Evolutionary conservation across 495 filamentous ascomycete genomes (phyloP).

Genomic region (Tuber microsphaerosporum): DNA sequence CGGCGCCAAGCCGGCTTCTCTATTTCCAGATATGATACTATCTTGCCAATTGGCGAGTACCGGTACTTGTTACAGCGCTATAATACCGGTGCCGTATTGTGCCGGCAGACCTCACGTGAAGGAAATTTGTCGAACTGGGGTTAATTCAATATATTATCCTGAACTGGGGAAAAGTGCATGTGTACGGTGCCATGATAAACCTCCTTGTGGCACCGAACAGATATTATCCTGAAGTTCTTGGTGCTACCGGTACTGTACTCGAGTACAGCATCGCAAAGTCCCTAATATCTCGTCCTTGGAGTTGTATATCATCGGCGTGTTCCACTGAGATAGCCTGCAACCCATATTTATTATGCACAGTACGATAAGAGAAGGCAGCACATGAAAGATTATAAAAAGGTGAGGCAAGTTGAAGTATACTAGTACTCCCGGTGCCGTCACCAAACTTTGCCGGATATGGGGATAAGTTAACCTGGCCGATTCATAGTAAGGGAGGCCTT

Average conservation of each 20-base stretch:
- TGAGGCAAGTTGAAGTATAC: background rate
- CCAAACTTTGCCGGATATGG: background rate
- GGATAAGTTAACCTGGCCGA: background rate
- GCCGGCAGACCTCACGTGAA: background rate
- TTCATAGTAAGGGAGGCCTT: background rate
- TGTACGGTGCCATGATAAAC: background rate
- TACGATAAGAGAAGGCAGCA: background rate
- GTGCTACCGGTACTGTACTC: background rate
- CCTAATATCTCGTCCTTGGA: too few species aligned
- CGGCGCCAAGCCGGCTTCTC: too few species aligned
- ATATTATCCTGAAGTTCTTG: background rate
- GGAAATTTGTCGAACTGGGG: background rate
- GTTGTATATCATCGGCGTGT: background rate
- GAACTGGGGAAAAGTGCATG: too few species aligned
- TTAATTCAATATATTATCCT: too few species aligned
- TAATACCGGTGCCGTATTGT: too few species aligned
- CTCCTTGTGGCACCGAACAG: background rate
- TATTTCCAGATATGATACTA: too few species aligned
- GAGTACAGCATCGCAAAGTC: background rate
- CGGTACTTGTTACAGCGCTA: too few species aligned
- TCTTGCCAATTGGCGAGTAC: too few species aligned
- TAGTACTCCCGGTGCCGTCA: background rate
- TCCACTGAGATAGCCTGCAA: background rate
- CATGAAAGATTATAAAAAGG: background rate
- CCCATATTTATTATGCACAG: background rate